Base-by-base conservation (phyloP, 768 basidiomycete species). In the Auriscalpium vulgare region DNA sequence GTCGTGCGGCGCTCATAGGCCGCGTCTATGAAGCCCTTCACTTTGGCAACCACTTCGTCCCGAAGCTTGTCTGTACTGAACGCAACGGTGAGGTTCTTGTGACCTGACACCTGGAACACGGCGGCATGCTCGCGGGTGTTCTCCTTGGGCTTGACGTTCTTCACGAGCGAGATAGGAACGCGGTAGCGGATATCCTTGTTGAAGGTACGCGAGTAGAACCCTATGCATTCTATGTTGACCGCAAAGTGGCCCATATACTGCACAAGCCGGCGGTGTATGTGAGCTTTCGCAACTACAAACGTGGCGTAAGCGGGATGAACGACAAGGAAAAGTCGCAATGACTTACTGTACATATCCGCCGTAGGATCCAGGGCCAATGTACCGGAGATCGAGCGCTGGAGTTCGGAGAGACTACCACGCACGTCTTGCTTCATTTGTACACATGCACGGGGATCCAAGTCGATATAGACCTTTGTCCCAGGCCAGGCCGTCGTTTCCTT, bases 191-290 rank as follows among this genome's bases (percentile, higher is more conserved):
- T 51, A 40, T 57, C 51, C 36, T 50, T 37, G 16, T 47, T 36
- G n/a, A 57, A 56, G 23, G 54, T 38, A 13, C 56, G 19, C 14
- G 61, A 57, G 10, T 56, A 60, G 46, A 62, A 62, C n/a, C 61
- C 61, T 47, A 62, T 44, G 17, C 37, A 47, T 13, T 62, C 61
- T 19, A 38, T 43, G 37, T 40, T 62, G 16, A 57, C 48, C 14
- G 56, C 61, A 8, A 62, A 55, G 19, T 55, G 40, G 10, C 61
- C 61, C 8, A 40, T 14, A 37, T 53, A 37, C 13, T 38, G 45
- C 16, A 45, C 45, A 37, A 62, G n/a, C n/a, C 55, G 56, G 37
- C 59, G 50, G 21, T 56, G 58, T 0, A 37, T 53, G 36, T 54
- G 55, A 14, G 61, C 61, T 14, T 23, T 16, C 16, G 53, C 21